A percentile compares a stretch with the other conserved stretches of the same genome.
Evolutionary conservation across 306 rosid genomes (phyloP).

Genomic region (Quercus berberidifolia): DNA sequence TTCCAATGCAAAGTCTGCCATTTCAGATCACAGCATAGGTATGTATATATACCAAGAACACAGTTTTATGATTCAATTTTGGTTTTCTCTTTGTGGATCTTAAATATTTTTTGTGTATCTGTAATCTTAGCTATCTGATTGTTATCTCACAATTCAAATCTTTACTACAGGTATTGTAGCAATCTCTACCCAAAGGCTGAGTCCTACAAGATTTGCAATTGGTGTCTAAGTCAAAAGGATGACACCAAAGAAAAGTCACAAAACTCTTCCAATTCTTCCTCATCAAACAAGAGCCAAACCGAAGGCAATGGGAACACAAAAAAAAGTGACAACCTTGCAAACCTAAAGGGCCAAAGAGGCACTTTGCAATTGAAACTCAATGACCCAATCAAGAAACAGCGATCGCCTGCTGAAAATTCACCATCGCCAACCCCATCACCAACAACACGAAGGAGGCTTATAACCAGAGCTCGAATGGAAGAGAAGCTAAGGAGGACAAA

Average conservation of each 20-base stretch:
- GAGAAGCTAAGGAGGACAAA: slow-evolving; percentile 58
- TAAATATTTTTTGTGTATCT: not conserved
- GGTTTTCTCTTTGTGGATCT: not conserved
- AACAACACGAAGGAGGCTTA: slow-evolving; percentile 50
- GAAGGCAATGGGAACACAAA: slow-evolving; percentile 6
- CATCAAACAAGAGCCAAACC: slow-evolving; percentile 35
- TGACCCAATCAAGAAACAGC: slow-evolving; percentile 61
- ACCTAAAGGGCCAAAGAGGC: slow-evolving; percentile 25
- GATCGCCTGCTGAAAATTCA: slow-evolving; percentile 37
- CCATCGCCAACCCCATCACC: slow-evolving; percentile 34
- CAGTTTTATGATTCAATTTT: not conserved
- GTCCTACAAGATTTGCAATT: slow-evolving; percentile 60
- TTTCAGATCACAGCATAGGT: slow-evolving; percentile 99
- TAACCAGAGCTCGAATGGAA: slow-evolving; percentile 41
- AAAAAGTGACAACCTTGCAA: not conserved
- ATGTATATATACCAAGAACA: not conserved
- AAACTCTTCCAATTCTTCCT: slow-evolving; percentile 73
- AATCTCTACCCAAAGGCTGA: slow-evolving; percentile 69
- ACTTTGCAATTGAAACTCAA: slow-evolving; percentile 29
- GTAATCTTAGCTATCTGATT: not conserved
- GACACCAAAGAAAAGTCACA: slow-evolving; percentile 56
- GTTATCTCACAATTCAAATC: not conserved
- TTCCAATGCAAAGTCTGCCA: slow-evolving; percentile 81
- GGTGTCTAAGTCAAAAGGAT: slow-evolving; percentile 74
- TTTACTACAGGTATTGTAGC: slow-evolving; percentile 72